Percentiles rank a stretch among this genome's conserved stretches.
phyloP scores from a whole-genome alignment of 78 protist species.

The Chrysochromulina tobinii region DNA sequence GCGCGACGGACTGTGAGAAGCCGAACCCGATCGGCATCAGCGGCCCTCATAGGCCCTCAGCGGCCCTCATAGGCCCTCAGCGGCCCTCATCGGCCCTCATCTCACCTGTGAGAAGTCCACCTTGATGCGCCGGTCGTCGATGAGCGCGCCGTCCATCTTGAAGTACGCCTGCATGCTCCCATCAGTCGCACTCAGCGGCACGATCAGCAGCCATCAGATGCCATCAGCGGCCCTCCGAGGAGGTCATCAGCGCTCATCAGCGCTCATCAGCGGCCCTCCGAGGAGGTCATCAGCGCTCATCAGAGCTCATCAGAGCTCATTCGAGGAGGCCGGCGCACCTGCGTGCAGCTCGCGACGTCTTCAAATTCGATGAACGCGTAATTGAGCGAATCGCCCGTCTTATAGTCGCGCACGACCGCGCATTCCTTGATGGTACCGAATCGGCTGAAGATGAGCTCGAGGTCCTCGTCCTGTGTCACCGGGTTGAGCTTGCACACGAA shows the following conservation, averaged over 20 bases:
- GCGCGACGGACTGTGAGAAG: too few species aligned
- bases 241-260: too few species aligned
- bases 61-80: too few species aligned
- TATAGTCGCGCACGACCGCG: constrained; percentile 79
- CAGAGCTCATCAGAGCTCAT: too few species aligned
- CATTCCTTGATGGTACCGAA: constrained; percentile 82
- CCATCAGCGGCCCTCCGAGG: too few species aligned
- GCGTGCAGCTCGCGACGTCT: constrained; percentile 8
- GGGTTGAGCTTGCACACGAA: constrained; percentile 97
- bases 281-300: too few species aligned
- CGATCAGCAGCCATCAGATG: too few species aligned
- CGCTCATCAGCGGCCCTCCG: too few species aligned
- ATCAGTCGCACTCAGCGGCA: too few species aligned
- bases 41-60: too few species aligned
- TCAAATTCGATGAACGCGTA: constrained; percentile 97
- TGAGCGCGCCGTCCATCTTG: constrained; percentile 94
- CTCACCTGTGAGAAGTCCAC: constrained; percentile 91
- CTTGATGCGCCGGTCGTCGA: constrained; percentile 96
- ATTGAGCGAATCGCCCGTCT: constrained; percentile 79
- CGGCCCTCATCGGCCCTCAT: constrained; percentile 44
- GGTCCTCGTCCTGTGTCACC: constrained; percentile 85
- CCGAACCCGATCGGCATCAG: too few species aligned
- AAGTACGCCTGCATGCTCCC: constrained; percentile 73
- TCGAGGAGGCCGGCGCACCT: too few species aligned
- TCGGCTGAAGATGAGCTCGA: constrained; percentile 85